Evolutionary conservation across 2,329 filamentous ascomycete species (phyloP).

Genomic region (Camptophora hylomeconis): DNA sequence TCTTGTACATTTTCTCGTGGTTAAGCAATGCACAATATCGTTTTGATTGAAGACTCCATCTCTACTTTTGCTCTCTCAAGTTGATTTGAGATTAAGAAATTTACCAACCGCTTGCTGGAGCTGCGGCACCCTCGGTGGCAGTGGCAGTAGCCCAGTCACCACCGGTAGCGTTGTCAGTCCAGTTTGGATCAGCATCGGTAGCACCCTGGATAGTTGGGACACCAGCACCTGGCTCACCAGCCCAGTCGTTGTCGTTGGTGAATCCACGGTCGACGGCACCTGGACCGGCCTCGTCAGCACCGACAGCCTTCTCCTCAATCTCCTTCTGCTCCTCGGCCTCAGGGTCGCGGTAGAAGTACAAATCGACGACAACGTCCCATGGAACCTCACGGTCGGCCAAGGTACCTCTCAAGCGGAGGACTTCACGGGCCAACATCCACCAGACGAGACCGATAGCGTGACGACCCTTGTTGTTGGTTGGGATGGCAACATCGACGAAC

Average conservation of each 20-base stretch:
- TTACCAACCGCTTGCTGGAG: constrained; percentile 21
- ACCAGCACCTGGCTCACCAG: constrained; percentile 47
- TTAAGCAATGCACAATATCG: constrained; percentile 15
- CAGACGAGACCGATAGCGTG: constrained; percentile 97
- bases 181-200: constrained; percentile 44
- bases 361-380: constrained; percentile 99
- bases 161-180: constrained; percentile 41
- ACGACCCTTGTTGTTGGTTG: constrained; percentile 99
- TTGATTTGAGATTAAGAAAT: constrained; percentile 13
- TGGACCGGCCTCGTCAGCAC: constrained; percentile 71
- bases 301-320: constrained; percentile 75
- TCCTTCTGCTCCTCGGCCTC: constrained; percentile 98
- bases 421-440: constrained; percentile 99
- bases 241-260: constrained; percentile 75
- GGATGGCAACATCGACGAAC: constrained; percentile 99
- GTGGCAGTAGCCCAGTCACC: constrained; percentile 32
- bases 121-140: constrained; percentile 30
- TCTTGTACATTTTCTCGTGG: constrained; percentile 26
- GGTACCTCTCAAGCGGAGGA: constrained; percentile 95
- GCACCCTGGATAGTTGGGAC: constrained; percentile 54
- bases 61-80: too few species aligned
- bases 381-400: constrained; percentile 90
- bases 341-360: constrained; percentile 99
- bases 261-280: constrained; percentile 69
- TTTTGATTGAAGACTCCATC: constrained; percentile 4